phyloP scores from a whole-genome alignment of 1,284 basidiomycete genomes.

The Malassezia vespertilionis region DNA sequence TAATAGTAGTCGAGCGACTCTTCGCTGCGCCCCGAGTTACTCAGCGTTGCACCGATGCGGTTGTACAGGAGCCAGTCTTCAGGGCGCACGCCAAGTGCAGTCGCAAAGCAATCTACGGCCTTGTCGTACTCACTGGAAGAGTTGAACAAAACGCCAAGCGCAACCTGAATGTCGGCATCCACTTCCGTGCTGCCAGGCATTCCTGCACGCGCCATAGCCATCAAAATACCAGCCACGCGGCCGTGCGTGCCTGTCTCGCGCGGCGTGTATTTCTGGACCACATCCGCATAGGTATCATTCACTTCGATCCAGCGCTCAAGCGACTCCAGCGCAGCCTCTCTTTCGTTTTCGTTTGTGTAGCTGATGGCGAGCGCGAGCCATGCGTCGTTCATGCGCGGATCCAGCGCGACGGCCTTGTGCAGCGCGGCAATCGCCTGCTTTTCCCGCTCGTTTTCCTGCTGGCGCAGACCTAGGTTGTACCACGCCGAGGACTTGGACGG shows the following conservation, averaged over 20 bases:
- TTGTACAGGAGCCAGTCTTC: conserved; percentile 93
- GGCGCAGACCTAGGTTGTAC: conserved; percentile 87
- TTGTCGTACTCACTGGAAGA: conserved; percentile 75
- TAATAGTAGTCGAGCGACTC: conserved; percentile 83
- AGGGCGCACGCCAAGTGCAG: conserved; percentile 75
- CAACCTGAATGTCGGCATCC: conserved; percentile 86
- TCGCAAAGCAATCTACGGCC: conserved; percentile 84
- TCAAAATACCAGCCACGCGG: conserved; percentile 28
- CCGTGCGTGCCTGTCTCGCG: conserved; percentile 1
- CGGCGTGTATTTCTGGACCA: conserved; percentile 34
- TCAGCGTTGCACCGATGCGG: conserved; percentile 86
- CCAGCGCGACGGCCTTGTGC: conserved; percentile 66
- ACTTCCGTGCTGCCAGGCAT: conserved; percentile 21
- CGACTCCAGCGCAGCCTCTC: conserved; percentile 60
- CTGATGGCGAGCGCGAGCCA: conserved; percentile 87
- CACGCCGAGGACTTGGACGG: conserved; percentile 65
- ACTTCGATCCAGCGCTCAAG: conserved; percentile 65
- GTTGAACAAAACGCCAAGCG: conserved; percentile 84
- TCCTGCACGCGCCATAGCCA: conserved; percentile 47
- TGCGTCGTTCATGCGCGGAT: conserved; percentile 55
- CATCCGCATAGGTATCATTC: conserved; percentile 50
- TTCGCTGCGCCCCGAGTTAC: conserved; percentile 67
- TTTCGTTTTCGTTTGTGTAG: conserved; percentile 79
- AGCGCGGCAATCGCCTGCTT: conserved; percentile 78
- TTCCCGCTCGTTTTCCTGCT: conserved; percentile 96